phyloP scores from a whole-genome alignment of 495 filamentous ascomycete genomes.

The Lindgomyces ingoldianus region DNA sequence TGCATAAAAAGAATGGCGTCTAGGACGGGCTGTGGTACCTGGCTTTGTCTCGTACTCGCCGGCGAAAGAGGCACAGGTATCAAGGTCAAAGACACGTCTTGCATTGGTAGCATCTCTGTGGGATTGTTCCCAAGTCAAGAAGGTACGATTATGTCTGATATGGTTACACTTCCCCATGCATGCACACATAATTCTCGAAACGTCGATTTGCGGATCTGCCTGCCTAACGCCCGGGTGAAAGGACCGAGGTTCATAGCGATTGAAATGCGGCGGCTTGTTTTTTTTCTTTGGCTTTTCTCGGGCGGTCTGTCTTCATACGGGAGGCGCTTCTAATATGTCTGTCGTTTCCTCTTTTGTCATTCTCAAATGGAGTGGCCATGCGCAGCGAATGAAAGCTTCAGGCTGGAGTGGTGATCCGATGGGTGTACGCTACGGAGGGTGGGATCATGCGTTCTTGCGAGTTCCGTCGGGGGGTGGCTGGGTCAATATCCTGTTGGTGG shows the following conservation, averaged over 20 bases:
- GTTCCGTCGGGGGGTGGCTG: neutral
- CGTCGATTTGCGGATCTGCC: constrained; percentile 3
- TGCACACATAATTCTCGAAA: constrained; percentile 11
- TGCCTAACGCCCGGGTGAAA: neutral
- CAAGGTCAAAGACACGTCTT: constrained; percentile 4
- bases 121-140: neutral
- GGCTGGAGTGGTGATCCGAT: neutral
- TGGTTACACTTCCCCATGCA: no score
- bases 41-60: constrained; percentile 28
- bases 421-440: constrained; percentile 4
- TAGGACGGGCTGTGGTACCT: constrained; percentile 20
- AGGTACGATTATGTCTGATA: constrained; percentile 10
- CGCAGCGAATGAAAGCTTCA: neutral
- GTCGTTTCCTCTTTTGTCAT: constrained; percentile 16
- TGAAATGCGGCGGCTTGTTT: constrained; percentile 8
- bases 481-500: neutral
- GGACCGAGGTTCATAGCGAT: neutral
- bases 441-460: neutral
- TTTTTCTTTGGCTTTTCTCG: constrained; percentile 1
- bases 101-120: constrained; percentile 11
- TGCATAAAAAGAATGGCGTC: constrained; percentile 7
- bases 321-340: constrained; percentile 7
- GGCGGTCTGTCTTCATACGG: neutral
- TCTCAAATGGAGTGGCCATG: neutral
- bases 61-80: constrained; percentile 31